Conservation (phyloP, 2,329 filamentous ascomycete genomes). For the Talaromyces sp. region DNA sequence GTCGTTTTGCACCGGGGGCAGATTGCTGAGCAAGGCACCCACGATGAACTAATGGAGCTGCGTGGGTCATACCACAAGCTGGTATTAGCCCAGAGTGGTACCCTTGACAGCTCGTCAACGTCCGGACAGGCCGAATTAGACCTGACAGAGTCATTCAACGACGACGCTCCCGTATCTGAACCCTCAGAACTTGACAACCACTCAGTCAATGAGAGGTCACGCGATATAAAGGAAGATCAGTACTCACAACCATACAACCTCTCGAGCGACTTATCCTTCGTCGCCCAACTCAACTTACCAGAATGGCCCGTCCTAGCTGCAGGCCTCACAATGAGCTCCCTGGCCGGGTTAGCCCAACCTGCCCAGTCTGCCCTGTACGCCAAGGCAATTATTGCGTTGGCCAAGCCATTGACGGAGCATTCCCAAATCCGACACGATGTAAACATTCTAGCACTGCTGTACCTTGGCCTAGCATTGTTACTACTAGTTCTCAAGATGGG, state of each 20-base stretch:
- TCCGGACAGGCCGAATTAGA: slow-evolving; percentile 17
- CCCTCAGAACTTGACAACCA: slow-evolving; percentile 8
- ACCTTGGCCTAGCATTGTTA: slow-evolving; percentile 71
- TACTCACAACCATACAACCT: slow-evolving; percentile 51
- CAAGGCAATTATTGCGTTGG: slow-evolving; percentile 73
- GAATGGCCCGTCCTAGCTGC: slow-evolving; percentile 69
- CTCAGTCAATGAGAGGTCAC: background rate
- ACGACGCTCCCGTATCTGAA: slow-evolving; percentile 14
- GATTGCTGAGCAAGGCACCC: slow-evolving; percentile 43
- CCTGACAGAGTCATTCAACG: slow-evolving; percentile 22
- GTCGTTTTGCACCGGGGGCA: slow-evolving; percentile 41
- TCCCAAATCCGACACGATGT: slow-evolving; percentile 61
- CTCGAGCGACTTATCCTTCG: slow-evolving; percentile 42
- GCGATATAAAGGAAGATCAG: slow-evolving; percentile 48
- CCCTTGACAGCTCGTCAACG: slow-evolving; percentile 50
- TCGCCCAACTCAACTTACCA: slow-evolving; percentile 68
- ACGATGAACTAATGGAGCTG: slow-evolving; percentile 33
- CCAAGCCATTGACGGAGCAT: slow-evolving; percentile 50
- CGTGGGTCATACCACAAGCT: slow-evolving; percentile 39
- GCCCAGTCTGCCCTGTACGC: slow-evolving; percentile 76
- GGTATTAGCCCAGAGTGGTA: slow-evolving; percentile 51
- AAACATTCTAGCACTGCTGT: slow-evolving; percentile 86
- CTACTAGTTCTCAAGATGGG: slow-evolving; percentile 63
- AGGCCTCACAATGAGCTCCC: slow-evolving; percentile 67
- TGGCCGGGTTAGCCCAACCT: slow-evolving; percentile 77